These are phyloP conservation scores for Aureobasidium mangrovei DNA, from an alignment of 2,329 filamentous ascomycete species.

Conservation along the genomic window DNA sequence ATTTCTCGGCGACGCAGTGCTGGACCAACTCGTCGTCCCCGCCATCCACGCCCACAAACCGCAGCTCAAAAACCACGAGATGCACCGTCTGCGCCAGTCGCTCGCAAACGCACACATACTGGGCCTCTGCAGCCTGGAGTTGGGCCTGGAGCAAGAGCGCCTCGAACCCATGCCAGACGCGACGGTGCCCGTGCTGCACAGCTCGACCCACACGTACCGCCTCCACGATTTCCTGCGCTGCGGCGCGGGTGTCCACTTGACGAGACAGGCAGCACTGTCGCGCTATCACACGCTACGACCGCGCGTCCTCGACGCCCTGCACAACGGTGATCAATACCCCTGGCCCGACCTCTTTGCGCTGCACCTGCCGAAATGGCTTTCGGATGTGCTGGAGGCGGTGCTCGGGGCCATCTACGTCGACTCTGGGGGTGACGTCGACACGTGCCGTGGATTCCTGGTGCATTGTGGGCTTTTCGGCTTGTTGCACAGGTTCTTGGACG, in stretches of 20 bases:
- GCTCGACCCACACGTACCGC: constrained; percentile 12
- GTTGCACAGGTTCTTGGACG: constrained; percentile 51
- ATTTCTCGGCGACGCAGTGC: constrained; percentile 76
- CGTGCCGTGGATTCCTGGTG: constrained; percentile 53
- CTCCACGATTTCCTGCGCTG: constrained; percentile 26
- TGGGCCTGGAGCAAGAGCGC: constrained; percentile 30
- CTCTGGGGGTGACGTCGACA: constrained; percentile 49
- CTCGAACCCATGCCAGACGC: neutral
- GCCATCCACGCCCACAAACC: constrained; percentile 48
- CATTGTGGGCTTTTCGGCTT: constrained; percentile 56
- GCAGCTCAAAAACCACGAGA: constrained; percentile 46
- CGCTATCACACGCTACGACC: constrained; percentile 43
- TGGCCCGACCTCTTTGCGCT: constrained; percentile 60
- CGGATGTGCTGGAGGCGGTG: constrained; percentile 72
- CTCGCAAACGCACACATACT: constrained; percentile 75
- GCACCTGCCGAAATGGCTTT: constrained; percentile 70
- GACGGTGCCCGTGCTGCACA: constrained; percentile 13
- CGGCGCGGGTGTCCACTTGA: constrained; percentile 36
- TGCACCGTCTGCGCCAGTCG: constrained; percentile 69
- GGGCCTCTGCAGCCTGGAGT: constrained; percentile 63
- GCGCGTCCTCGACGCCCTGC: constrained; percentile 44
- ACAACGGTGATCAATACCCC: constrained; percentile 52
- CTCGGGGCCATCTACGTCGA: constrained; percentile 82
- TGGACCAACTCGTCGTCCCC: constrained; percentile 67
- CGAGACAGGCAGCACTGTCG: constrained; percentile 37